Evolutionary conservation across 305 asterid species (phyloP).

Genomic region (Galium porrigens): DNA sequence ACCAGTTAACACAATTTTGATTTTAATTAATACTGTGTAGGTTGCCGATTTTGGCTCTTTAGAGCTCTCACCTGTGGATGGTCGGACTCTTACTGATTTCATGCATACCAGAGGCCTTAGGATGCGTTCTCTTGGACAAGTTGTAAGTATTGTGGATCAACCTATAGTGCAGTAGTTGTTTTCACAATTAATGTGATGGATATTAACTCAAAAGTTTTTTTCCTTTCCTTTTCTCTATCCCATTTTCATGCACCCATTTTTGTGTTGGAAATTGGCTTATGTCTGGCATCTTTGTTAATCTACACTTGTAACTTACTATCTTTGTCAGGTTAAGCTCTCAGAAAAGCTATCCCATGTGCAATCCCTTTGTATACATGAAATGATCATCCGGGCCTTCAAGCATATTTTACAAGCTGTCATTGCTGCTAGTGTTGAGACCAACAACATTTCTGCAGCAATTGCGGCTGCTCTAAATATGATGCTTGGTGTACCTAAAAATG

Average conservation of each 20-base stretch:
- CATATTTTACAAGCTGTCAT: constrained; percentile 80
- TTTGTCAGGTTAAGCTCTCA: constrained; percentile 80
- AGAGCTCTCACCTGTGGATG: constrained; percentile 97
- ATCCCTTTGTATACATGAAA: constrained; percentile 89
- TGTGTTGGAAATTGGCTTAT: background rate
- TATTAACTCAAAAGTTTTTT: background rate
- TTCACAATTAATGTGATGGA: constrained; percentile 2
- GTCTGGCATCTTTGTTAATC: constrained; percentile 15
- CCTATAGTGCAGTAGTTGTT: constrained; percentile 8
- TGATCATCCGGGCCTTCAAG: constrained; percentile 90
- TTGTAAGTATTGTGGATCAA: constrained; percentile 40
- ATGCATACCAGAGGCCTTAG: constrained; percentile 99
- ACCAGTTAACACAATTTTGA: constrained; percentile 3
- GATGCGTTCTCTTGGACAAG: constrained; percentile 98
- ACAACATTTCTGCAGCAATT: constrained; percentile 56
- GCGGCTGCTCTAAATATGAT: constrained; percentile 73
- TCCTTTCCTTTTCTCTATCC: background rate
- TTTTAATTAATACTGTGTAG: constrained; percentile 34
- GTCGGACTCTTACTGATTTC: constrained; percentile 91
- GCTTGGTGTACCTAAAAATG: constrained; percentile 74
- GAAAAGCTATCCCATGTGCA: constrained; percentile 92
- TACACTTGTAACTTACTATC: constrained; percentile 12
- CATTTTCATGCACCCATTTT: background rate
- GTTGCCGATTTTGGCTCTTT: constrained; percentile 97
- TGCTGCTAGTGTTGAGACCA: constrained; percentile 55